phyloP scores from a whole-genome alignment of 176 grass and related monocot genomes.

The Alloteropsis semialata region DNA sequence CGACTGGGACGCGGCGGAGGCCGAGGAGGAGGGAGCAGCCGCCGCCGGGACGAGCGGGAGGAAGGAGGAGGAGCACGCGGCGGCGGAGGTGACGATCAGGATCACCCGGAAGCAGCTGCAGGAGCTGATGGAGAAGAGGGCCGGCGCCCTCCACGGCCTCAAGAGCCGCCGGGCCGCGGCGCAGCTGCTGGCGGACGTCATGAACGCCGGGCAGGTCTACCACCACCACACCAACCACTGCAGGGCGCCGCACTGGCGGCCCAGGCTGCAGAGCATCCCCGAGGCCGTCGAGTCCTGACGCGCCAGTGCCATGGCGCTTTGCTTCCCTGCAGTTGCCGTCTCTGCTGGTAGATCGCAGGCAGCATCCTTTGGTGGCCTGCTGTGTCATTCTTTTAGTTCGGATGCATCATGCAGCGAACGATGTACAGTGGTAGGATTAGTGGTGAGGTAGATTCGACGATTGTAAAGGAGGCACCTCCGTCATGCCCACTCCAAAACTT shows the following conservation, averaged over 20 bases:
- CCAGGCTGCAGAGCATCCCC: constrained; percentile 60
- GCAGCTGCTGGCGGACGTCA: constrained; percentile 53
- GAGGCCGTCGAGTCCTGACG: constrained; percentile 44
- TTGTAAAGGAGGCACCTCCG: not conserved
- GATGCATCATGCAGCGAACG: not conserved
- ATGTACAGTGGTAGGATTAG: constrained; percentile 28
- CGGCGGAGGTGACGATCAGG: constrained; percentile 66
- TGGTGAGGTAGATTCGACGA: not conserved
- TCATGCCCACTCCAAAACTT: not conserved
- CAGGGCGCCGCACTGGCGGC: constrained; percentile 48
- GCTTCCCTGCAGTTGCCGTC: too few species aligned
- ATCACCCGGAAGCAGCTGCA: constrained; percentile 60
- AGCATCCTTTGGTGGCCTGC: not conserved
- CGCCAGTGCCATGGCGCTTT: not conserved
- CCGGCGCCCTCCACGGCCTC: not conserved
- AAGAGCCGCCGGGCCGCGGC: constrained; percentile 24
- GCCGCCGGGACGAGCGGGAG: not conserved
- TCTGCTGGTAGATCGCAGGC: not conserved
- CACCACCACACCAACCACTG: constrained; percentile 35
- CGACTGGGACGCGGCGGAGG: constrained; percentile 42
- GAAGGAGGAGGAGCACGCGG: not conserved
- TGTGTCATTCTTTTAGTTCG: constrained; percentile 10
- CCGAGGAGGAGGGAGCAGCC: not conserved
- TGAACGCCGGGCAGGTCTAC: constrained; percentile 56
- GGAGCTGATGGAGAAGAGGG: constrained; percentile 45